Percentiles rank a stretch among this genome's conserved stretches.
Conservation (phyloP, 129 eudicot species). For the Pittosporum tobira region DNA sequence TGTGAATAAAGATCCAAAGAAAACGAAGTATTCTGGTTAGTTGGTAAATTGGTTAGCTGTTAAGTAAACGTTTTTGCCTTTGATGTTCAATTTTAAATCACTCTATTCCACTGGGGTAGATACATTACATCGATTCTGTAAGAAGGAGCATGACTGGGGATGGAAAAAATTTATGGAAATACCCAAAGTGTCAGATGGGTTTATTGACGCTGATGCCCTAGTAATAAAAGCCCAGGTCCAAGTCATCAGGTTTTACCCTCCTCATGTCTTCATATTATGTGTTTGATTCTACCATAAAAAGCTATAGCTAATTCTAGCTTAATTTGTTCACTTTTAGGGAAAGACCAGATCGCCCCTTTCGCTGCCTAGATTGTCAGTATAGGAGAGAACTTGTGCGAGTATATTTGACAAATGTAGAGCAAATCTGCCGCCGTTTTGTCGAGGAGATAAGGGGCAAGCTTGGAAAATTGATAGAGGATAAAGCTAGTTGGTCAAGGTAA, state of each 20-base stretch:
- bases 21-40: slow-evolving; percentile 92
- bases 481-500: slow-evolving; percentile 96
- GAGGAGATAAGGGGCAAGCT: slow-evolving; percentile 88
- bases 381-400: slow-evolving; percentile 95
- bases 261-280: not conserved
- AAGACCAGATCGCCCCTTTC: slow-evolving; percentile 79
- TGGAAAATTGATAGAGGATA: slow-evolving; percentile 83
- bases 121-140: slow-evolving; percentile 94
- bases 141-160: slow-evolving; percentile 99
- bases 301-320: slow-evolving; percentile 15
- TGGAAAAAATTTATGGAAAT: slow-evolving; percentile 99
- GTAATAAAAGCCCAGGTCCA: slow-evolving; percentile 97
- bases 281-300: not conserved
- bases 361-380: slow-evolving; percentile 87
- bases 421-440: slow-evolving; percentile 91
- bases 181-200: slow-evolving; percentile 85
- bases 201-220: slow-evolving; percentile 85
- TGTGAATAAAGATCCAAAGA: slow-evolving; percentile 95
- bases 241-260: slow-evolving; percentile 68
- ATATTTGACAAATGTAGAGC: slow-evolving; percentile 90
- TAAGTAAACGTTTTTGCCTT: not conserved
- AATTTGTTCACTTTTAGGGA: slow-evolving; percentile 47
- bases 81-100: not conserved
- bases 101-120: slow-evolving; percentile 33
- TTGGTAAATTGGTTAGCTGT: slow-evolving; percentile 2